Evolutionary conservation across 2,329 filamentous ascomycete species (phyloP).

Genomic region (Fusarium stilboides): DNA sequence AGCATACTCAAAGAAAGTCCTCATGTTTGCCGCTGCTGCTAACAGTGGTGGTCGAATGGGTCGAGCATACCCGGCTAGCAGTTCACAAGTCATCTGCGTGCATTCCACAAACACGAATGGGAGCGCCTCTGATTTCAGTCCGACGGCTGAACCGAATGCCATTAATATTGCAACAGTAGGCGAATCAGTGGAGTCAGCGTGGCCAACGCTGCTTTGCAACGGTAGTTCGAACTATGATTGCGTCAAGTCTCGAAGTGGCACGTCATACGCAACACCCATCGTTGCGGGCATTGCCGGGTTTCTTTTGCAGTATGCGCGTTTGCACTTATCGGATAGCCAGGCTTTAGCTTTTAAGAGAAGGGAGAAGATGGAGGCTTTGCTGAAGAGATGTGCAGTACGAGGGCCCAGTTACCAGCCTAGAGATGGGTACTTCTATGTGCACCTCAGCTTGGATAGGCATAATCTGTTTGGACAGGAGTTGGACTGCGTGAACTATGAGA

Average conservation of each 20-base stretch:
- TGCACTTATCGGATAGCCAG: conserved; percentile 1
- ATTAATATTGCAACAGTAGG: conserved; percentile 24
- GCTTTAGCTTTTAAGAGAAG: conserved; percentile 2
- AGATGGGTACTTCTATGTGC: conserved; percentile 15
- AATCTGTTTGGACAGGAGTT: conserved; percentile 19
- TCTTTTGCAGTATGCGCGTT: conserved; percentile 7
- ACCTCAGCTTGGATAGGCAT: conserved; percentile 14
- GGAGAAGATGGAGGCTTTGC: conserved; percentile 15
- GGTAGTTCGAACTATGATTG: not conserved
- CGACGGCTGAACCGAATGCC: conserved; percentile 4
- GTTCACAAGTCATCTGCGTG: conserved; percentile 24
- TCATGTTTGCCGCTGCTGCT: conserved; percentile 29
- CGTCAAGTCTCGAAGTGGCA: conserved; percentile 4
- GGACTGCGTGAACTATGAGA: not conserved
- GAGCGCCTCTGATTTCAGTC: conserved; percentile 16
- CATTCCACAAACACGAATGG: conserved; percentile 29
- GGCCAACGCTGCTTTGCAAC: conserved; percentile 8
- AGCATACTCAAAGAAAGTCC: not conserved
- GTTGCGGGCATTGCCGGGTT: conserved; percentile 12
- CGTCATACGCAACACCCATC: conserved; percentile 26
- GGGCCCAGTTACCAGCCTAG: not conserved
- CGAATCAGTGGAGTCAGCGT: conserved; percentile 20
- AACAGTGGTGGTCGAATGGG: conserved; percentile 15
- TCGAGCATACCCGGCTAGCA: conserved; percentile 26
- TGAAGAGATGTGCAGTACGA: conserved; percentile 8